Evolutionary conservation across 345 rosid species (phyloP).

Genomic region (Eucalyptus regnans): DNA sequence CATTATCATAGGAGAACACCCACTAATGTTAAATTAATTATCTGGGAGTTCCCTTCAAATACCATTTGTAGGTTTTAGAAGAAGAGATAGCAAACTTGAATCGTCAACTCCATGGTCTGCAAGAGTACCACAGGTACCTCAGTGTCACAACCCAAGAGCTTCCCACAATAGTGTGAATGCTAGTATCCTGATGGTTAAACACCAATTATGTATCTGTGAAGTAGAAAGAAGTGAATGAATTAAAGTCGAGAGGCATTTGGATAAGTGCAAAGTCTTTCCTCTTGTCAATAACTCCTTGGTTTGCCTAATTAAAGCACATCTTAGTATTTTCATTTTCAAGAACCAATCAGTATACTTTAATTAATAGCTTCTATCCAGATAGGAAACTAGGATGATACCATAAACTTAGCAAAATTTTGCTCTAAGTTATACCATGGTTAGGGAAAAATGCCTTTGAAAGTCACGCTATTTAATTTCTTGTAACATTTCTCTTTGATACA

Average conservation of each 20-base stretch:
- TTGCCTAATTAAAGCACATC: neutral
- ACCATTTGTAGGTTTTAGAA: neutral
- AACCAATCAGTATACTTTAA: neutral
- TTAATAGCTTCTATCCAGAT: neutral
- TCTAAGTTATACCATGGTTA: neutral
- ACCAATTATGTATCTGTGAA: neutral
- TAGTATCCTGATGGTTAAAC: neutral
- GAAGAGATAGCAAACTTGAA: neutral
- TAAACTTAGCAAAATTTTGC: neutral
- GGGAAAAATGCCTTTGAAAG: neutral
- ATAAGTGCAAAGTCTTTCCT: neutral
- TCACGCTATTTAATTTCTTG: neutral
- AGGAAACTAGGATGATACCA: neutral
- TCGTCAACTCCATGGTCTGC: neutral
- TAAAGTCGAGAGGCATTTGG: neutral
- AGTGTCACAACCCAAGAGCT: neutral
- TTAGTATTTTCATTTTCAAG: neutral
- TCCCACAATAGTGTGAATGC: neutral
- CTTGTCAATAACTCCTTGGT: neutral
- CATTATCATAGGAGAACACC: neutral
- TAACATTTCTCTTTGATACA: neutral
- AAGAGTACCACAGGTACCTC: neutral
- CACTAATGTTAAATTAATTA: neutral
- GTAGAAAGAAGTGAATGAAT: neutral
- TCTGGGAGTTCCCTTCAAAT: neutral